These are phyloP conservation scores for Xerocomellus intermedius DNA, from an alignment of 768 basidiomycete species.

Conservation along the genomic window DNA sequence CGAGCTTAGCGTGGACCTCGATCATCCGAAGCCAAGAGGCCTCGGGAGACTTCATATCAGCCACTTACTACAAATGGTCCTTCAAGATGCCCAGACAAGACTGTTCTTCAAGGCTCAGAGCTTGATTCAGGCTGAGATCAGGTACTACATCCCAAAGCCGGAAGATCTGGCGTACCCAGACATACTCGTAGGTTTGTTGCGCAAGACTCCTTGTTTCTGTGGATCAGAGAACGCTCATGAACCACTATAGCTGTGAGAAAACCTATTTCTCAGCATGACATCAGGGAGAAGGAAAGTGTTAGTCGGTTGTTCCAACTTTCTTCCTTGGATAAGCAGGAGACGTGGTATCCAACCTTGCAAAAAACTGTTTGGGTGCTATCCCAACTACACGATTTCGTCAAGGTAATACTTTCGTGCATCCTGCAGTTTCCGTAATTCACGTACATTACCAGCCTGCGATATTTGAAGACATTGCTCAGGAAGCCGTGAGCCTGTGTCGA, in stretches of 20 bases:
- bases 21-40: conserved; percentile 37
- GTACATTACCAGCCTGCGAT: conserved; percentile 71
- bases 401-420: conserved; percentile 48
- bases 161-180: conserved; percentile 88
- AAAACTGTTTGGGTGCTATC: conserved; percentile 91
- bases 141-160: conserved; percentile 72
- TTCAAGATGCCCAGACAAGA: conserved; percentile 95
- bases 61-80: conserved; percentile 79
- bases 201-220: not conserved
- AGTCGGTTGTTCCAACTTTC: conserved; percentile 70
- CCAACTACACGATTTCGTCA: conserved; percentile 88
- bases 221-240: conserved; percentile 4
- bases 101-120: conserved; percentile 96
- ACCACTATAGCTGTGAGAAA: conserved; percentile 44
- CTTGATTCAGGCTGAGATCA: conserved; percentile 84
- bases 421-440: not conserved
- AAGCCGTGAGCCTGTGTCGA: conserved; percentile 80
- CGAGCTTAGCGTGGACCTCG: conserved; percentile 40
- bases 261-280: conserved; percentile 41
- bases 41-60: conserved; percentile 73
- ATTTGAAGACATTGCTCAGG: conserved; percentile 95
- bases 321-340: conserved; percentile 70
- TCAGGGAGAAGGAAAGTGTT: conserved; percentile 67
- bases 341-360: conserved; percentile 89
- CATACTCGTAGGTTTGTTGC: conserved; percentile 63